Base-by-base conservation (phyloP, 768 basidiomycete species). In the Pleurotus ostreatus region DNA sequence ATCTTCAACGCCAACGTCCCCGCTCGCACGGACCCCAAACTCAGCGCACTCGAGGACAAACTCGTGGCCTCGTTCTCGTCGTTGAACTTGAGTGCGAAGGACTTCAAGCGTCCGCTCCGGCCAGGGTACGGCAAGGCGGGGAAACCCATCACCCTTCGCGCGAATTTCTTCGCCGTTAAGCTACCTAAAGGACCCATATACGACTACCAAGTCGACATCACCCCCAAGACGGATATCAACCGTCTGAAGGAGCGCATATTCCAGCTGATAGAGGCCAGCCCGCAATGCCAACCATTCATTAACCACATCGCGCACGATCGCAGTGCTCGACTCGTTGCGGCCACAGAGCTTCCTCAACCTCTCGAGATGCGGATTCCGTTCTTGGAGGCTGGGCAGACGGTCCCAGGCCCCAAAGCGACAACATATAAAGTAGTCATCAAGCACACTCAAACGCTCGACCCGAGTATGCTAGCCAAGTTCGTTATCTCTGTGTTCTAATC, bases 101-200 rank as follows among this genome's bases (percentile, higher is more conserved):
- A 34, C 30, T 34, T 34, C 30, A 70, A 70, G 25, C 70, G 71
- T 6, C 84, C 84, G 8, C 68, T 81, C 5, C 76, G 84, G 16
- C 82, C 84, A 1, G 82, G 81, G 0, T 88, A 70, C 58, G 84
- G 85, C 7, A 82, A 76, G 0, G 58, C 68, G 2, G 85, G 85
- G 22, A 71, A 52, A 7, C 60, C 73, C 0, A 75, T 83, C 59
- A 77, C 66, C 0, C 66, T 88, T 13, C 76, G 87, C 1, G 75
- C 85, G 18, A 88, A 88, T 63, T 86, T 86, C 68, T 86, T 86
- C 65, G 63, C 82, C 0, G 61, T 88, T 9, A 74, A 65, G 30
- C 61, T 80, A n/a, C 75, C 76, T 1, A 74, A 76, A 45, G 72
- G 73, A 0, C 70, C 72, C 0, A 63, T 84, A 5, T 83, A 78